A percentile compares a stretch with the other conserved stretches of the same genome.
These are phyloP conservation scores for Penicillium expansum DNA, from an alignment of 2,329 filamentous ascomycete species.

Conservation along the genomic window DNA sequence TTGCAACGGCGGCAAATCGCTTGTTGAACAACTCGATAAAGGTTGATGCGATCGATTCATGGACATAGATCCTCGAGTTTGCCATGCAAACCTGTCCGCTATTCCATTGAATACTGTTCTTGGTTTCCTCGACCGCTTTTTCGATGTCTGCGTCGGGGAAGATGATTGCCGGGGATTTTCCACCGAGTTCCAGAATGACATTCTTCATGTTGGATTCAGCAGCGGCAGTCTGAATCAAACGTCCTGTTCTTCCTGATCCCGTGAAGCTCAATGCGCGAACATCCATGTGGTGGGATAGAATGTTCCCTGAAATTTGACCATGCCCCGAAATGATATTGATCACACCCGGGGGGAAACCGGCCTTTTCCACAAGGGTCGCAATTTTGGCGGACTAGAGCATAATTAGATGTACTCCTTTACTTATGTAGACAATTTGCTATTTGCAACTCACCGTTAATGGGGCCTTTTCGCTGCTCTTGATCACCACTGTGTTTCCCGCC, in stretches of 20 bases:
- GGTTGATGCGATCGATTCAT: slow-evolving; percentile 56
- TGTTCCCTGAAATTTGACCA: slow-evolving; percentile 71
- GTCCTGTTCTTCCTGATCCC: slow-evolving; percentile 58
- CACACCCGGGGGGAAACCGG: too few species aligned
- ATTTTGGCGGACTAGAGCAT: slow-evolving; percentile 9
- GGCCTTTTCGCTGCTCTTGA: slow-evolving; percentile 66
- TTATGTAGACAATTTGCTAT: neutral
- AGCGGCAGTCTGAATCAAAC: slow-evolving; percentile 58
- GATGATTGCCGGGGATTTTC: slow-evolving; percentile 60
- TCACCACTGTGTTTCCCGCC: slow-evolving; percentile 60
- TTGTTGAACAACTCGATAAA: slow-evolving; percentile 65
- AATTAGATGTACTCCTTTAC: neutral
- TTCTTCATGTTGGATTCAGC: slow-evolving; percentile 63
- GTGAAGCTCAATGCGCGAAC: slow-evolving; percentile 63
- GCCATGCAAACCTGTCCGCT: slow-evolving; percentile 58
- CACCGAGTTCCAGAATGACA: slow-evolving; percentile 63
- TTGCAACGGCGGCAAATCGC: neutral
- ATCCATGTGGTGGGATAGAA: slow-evolving; percentile 59
- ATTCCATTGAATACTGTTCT: slow-evolving; percentile 51
- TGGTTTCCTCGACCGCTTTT: slow-evolving; percentile 66
- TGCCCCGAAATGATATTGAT: slow-evolving; percentile 66
- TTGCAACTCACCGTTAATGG: slow-evolving; percentile 54
- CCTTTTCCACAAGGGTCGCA: slow-evolving; percentile 54
- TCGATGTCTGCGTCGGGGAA: slow-evolving; percentile 62
- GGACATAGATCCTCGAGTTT: slow-evolving; percentile 72